Percentiles rank a stretch among this genome's conserved stretches.
Evolutionary conservation across 805 yeast genomes (phyloP).

Genomic region (Cyberlindnera japonica): DNA sequence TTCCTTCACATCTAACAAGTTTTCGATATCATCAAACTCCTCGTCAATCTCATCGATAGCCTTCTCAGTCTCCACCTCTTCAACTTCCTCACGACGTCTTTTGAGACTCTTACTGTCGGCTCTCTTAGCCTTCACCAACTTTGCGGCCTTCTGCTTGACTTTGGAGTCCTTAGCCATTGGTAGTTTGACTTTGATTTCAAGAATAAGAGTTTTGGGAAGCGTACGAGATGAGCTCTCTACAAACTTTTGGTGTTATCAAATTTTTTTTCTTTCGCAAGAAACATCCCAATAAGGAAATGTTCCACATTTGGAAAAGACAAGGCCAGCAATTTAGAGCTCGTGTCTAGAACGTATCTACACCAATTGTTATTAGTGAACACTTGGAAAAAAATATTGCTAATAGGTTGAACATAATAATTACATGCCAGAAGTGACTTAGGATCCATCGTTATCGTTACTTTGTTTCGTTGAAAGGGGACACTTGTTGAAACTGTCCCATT

Average conservation of each 20-base stretch:
- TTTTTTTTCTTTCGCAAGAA: constrained; percentile 1
- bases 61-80: constrained; percentile 38
- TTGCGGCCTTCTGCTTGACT: constrained; percentile 7
- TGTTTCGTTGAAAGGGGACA: constrained; percentile 2
- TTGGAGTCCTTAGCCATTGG: constrained; percentile 20
- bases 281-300: neutral
- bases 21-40: constrained; percentile 56
- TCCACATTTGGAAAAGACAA: neutral
- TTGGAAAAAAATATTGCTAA: neutral
- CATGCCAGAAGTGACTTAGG: neutral
- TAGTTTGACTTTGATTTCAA: too few species aligned
- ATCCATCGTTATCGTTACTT: constrained; percentile 2
- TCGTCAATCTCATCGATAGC: constrained; percentile 52
- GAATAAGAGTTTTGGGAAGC: neutral
- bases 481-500: constrained; percentile 9
- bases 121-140: constrained; percentile 12
- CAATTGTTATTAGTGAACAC: too few species aligned
- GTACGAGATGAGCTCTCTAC: constrained; percentile 2
- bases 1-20: constrained; percentile 45
- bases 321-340: neutral
- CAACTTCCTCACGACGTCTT: constrained; percentile 30
- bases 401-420: constrained; percentile 7
- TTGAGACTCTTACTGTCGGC: constrained; percentile 24
- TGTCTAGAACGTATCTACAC: too few species aligned
- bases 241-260: constrained; percentile 15